Percentiles rank a stretch among this genome's conserved stretches.
Evolutionary conservation across 148 eudicot genomes (phyloP).

Genomic region (Vaccinium darrowii): DNA sequence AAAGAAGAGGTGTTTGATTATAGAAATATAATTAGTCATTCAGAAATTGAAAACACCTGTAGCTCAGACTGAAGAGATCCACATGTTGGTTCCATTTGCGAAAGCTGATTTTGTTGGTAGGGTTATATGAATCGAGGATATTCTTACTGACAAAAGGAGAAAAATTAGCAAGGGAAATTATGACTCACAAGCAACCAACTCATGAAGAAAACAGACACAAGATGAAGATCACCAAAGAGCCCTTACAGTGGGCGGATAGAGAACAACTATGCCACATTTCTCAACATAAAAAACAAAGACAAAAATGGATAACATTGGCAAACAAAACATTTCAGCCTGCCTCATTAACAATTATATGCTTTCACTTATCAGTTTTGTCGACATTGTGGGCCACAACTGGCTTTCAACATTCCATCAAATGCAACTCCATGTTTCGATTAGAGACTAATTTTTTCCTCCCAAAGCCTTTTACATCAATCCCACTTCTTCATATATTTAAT

Average conservation of each 20-base stretch:
- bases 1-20: background rate
- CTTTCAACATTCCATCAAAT: background rate
- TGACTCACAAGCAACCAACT: background rate
- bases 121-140: slow-evolving; percentile 19
- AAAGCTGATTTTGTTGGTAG: slow-evolving; percentile 31
- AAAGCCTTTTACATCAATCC: background rate
- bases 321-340: background rate
- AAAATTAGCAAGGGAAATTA: no score
- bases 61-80: slow-evolving; percentile 58
- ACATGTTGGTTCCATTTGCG: slow-evolving; percentile 59
- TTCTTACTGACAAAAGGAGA: slow-evolving; percentile 12
- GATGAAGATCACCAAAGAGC: background rate
- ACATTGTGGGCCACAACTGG: background rate
- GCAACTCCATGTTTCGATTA: background rate
- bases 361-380: background rate
- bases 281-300: background rate
- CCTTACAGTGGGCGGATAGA: background rate
- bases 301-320: background rate
- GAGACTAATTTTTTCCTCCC: background rate
- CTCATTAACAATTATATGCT: background rate
- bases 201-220: background rate
- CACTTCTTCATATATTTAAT: background rate
- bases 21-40: background rate
- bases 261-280: background rate
- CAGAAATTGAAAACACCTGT: slow-evolving; percentile 45